Evolutionary conservation across 352 stramenopile genomes (phyloP).

Genomic region (Pythium biforme): DNA sequence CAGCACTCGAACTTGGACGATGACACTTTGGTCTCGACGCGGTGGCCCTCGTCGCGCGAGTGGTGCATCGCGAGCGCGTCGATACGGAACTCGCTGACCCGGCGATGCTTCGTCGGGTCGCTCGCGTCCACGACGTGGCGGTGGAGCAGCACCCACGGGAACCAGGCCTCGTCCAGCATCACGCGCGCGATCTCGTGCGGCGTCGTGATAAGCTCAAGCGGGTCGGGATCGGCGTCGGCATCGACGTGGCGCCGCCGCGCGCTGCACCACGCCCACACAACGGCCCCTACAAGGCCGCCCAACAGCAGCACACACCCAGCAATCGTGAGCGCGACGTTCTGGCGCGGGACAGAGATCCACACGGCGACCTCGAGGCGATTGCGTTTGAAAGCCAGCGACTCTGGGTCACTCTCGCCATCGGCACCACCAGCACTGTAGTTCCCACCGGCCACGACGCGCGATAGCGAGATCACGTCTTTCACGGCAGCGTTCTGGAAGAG

Average conservation of each 20-base stretch:
- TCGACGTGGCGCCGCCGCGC: not conserved
- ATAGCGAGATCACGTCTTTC: not conserved
- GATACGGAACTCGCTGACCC: not conserved
- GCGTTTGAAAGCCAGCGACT: not conserved
- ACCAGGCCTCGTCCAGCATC: conserved; percentile 4
- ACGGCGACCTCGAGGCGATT: not conserved
- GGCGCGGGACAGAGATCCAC: not conserved
- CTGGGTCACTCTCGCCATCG: too few relatives aligned
- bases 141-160: conserved; percentile 6
- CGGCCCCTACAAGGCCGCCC: not conserved
- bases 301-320: not conserved
- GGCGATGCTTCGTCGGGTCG: not conserved
- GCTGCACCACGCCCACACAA: not conserved
- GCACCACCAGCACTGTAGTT: too few relatives aligned
- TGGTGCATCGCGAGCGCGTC: conserved; percentile 6
- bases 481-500: conserved; percentile 6
- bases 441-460: too few relatives aligned
- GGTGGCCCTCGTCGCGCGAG: not conserved
- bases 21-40: not conserved
- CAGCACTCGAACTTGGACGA: too few relatives aligned
- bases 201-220: not conserved
- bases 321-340: conserved; percentile 1
- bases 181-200: conserved; percentile 5
- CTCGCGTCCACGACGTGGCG: conserved; percentile 6
- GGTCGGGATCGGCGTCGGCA: not conserved